Evolutionary conservation across 345 rosid species (phyloP), one percentile per base, ranked within the genome.

Genomic region (Rhodomyrtus tomentosa): DNA sequence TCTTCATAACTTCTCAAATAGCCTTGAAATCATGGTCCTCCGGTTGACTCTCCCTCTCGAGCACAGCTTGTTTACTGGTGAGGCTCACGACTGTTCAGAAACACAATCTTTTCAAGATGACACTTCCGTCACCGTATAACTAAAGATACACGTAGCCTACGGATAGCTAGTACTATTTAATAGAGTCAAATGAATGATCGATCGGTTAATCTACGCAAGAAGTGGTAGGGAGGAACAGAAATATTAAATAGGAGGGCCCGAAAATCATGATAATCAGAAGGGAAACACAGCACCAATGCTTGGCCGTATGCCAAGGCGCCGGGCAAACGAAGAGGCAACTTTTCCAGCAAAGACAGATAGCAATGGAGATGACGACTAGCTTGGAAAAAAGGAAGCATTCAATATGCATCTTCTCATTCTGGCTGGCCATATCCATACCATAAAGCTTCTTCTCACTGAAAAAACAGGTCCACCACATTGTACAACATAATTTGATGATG

Each of bases 81-180:
- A 20, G 1, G 13, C 24, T 68, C 24, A 6, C 1, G 25, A 68
- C 76, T 18, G 76, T 68, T 68, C 4, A 32, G 18, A 32, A 68
- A 68, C n/a, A 32, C 9, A 53, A 53, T 53, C 25, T 53, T 62
- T 62, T 32, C 74, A 32, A 32, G 24, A 40, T 9, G 3, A 32
- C 3, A 3, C 74, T 9, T 62, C 74, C 18, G 6, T 32, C 1
- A 1, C 42, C 3, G 0, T 16, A 62, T 62, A 32, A 62, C 13
- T 16, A 16, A 62, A 22, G 8, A 62, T 18, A 0, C 76, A 32
- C 18, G 22, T 32, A 16, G 42, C 0, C 40, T 29, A 7, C 22
- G 40, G 21, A 59, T 36, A 59, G 21, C 21, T 0, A 29, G 40
- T 59, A 7, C 11, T 18, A 0, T 59, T 0, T 59, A 59, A 59